Conservation (phyloP, 1,139 yeast species). For the Debaryomyces psychrophilus region DNA sequence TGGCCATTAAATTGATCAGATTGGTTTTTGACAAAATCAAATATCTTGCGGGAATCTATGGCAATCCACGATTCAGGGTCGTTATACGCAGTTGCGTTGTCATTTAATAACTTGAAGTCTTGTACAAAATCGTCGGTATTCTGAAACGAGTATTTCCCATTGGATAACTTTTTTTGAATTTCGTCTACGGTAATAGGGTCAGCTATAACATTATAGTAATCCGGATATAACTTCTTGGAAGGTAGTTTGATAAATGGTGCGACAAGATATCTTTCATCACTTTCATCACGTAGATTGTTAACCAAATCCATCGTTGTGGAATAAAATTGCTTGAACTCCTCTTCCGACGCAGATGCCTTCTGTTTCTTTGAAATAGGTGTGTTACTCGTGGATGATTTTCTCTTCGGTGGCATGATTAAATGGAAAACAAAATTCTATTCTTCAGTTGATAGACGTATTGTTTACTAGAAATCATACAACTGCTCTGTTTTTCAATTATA, state of each 20-base stretch:
- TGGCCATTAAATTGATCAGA: constrained; percentile 30
- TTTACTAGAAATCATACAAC: neutral
- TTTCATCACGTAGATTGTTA: constrained; percentile 34
- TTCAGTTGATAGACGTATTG: neutral
- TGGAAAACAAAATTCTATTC: neutral
- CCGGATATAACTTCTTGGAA: constrained; percentile 75
- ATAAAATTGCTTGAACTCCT: constrained; percentile 31
- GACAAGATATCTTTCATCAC: constrained; percentile 39
- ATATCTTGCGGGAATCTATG: constrained; percentile 49
- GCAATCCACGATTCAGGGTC: constrained; percentile 67
- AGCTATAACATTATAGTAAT: constrained; percentile 68
- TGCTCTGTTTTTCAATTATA: neutral
- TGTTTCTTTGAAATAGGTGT: constrained; percentile 17
- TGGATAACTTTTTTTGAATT: constrained; percentile 51
- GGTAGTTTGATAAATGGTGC: constrained; percentile 71
- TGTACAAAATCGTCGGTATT: constrained; percentile 46
- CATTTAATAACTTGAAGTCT: constrained; percentile 59
- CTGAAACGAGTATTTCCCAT: constrained; percentile 33
- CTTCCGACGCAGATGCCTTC: constrained; percentile 22
- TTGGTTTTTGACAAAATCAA: constrained; percentile 47
- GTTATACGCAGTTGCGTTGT: constrained; percentile 65
- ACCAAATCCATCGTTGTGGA: constrained; percentile 29
- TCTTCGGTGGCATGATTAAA: constrained; percentile 30
- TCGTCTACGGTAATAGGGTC: constrained; percentile 73
- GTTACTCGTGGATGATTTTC: constrained; percentile 27